These are phyloP conservation scores for Trichophyton verrucosum DNA, from an alignment of 2,329 filamentous ascomycete genomes.

Conservation along the genomic window DNA sequence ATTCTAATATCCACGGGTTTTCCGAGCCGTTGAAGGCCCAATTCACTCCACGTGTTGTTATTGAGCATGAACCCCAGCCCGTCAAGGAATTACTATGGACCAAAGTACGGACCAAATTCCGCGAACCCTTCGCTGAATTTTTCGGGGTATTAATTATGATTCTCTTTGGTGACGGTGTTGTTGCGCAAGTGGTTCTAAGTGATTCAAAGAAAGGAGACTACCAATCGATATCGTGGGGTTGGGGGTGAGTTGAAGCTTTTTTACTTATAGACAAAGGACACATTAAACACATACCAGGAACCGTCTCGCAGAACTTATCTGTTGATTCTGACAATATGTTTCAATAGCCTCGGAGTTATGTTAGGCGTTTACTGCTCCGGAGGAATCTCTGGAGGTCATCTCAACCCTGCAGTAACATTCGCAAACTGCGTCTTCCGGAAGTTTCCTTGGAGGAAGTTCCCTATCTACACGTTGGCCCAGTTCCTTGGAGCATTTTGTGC, in stretches of 20 bases:
- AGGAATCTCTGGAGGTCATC: slow-evolving; percentile 51
- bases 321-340: neutral
- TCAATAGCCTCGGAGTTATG: slow-evolving; percentile 50
- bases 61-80: neutral
- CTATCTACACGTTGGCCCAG: slow-evolving; percentile 55
- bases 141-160: slow-evolving; percentile 56
- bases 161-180: slow-evolving; percentile 58
- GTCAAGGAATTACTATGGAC: slow-evolving; percentile 38
- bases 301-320: neutral
- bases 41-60: neutral
- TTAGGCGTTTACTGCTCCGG: slow-evolving; percentile 49
- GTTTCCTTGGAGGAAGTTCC: slow-evolving; percentile 57
- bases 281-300: slow-evolving; percentile 4
- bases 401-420: slow-evolving; percentile 61
- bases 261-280: neutral
- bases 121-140: slow-evolving; percentile 55
- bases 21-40: neutral
- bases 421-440: slow-evolving; percentile 56
- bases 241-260: slow-evolving; percentile 26
- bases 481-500: slow-evolving; percentile 55
- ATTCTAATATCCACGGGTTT: neutral
- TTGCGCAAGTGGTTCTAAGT: slow-evolving; percentile 56
- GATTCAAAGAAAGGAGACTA: slow-evolving; percentile 34
- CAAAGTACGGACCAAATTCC: slow-evolving; percentile 38
- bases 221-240: slow-evolving; percentile 42